phyloP scores from a whole-genome alignment of 306 rosid genomes.

The Fragaria nilgerrensis region DNA sequence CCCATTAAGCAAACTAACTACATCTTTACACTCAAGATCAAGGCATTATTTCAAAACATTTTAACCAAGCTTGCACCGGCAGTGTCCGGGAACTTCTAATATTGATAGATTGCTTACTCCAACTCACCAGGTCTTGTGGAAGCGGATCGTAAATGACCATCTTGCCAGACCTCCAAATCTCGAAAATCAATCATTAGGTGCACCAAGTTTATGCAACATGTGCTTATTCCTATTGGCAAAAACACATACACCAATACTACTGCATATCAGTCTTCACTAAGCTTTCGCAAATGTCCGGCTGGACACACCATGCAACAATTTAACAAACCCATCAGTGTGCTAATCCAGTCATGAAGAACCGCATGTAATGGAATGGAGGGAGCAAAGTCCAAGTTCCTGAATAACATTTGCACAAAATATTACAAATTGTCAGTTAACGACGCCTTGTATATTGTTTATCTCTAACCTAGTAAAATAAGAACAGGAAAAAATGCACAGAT shows the following conservation, averaged over 20 bases:
- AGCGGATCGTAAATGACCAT: conserved; percentile 12
- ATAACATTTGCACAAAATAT: conserved; percentile 7
- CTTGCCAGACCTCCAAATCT: conserved; percentile 31
- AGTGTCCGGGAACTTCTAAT: conserved; percentile 32
- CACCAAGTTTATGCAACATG: conserved; percentile 20
- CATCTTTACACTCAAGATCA: conserved; percentile 41
- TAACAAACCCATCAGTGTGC: conserved; percentile 61
- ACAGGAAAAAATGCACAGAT: neutral
- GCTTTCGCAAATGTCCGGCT: conserved; percentile 70
- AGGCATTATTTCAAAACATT: conserved; percentile 19
- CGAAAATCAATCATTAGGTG: conserved; percentile 19
- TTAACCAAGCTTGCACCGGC: conserved; percentile 25
- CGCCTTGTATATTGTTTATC: neutral
- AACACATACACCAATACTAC: conserved; percentile 16
- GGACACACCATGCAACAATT: conserved; percentile 80
- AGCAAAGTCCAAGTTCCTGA: conserved; percentile 91
- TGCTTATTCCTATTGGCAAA: conserved; percentile 25
- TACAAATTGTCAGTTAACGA: neutral
- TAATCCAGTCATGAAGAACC: conserved; percentile 93
- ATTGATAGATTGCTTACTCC: conserved; percentile 39
- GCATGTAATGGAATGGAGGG: conserved; percentile 94
- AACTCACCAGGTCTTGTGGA: conserved; percentile 19
- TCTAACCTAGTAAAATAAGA: neutral
- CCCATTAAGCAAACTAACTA: conserved; percentile 48
- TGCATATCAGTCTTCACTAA: conserved; percentile 32